Percentiles rank a stretch among this genome's conserved stretches.
Conservation (phyloP, 495 filamentous ascomycete genomes). For the Peziza echinospora region DNA sequence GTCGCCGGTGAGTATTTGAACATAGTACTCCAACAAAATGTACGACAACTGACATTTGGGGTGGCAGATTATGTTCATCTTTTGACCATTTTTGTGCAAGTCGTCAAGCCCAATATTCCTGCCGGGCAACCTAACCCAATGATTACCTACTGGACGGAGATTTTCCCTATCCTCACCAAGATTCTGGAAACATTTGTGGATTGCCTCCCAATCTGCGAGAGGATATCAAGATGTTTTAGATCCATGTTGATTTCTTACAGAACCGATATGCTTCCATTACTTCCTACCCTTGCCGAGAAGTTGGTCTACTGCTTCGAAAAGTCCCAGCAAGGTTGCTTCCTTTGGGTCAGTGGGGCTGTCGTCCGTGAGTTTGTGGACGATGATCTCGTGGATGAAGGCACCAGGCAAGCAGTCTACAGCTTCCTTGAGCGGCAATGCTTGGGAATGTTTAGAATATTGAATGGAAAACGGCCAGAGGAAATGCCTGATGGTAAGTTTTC, state of each 20-base stretch:
- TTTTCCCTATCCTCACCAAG: constrained; percentile 63
- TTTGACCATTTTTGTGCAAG: constrained; percentile 69
- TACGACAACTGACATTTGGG: constrained; percentile 11
- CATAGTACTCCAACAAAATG: background rate
- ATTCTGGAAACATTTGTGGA: constrained; percentile 68
- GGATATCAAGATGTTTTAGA: constrained; percentile 83
- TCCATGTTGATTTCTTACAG: constrained; percentile 91
- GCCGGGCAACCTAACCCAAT: constrained; percentile 61
- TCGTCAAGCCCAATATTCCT: constrained; percentile 46
- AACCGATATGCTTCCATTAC: constrained; percentile 62
- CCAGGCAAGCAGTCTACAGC: constrained; percentile 69
- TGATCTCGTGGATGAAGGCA: constrained; percentile 59
- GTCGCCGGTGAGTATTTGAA: constrained; percentile 44
- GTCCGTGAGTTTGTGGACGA: constrained; percentile 83
- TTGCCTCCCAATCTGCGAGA: constrained; percentile 74
- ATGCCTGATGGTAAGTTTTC: constrained; percentile 59
- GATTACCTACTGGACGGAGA: constrained; percentile 86
- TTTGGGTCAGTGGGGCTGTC: constrained; percentile 91
- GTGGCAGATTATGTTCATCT: constrained; percentile 62
- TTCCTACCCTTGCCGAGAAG: constrained; percentile 69
- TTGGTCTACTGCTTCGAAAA: constrained; percentile 62
- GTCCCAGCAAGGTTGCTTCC: constrained; percentile 83
- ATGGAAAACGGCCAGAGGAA: constrained; percentile 64
- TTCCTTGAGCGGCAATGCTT: constrained; percentile 88
- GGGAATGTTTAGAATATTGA: constrained; percentile 70